These are phyloP conservation scores for Galeopsis tetrahit DNA, from an alignment of 257 asterid species.

Conservation along the genomic window DNA sequence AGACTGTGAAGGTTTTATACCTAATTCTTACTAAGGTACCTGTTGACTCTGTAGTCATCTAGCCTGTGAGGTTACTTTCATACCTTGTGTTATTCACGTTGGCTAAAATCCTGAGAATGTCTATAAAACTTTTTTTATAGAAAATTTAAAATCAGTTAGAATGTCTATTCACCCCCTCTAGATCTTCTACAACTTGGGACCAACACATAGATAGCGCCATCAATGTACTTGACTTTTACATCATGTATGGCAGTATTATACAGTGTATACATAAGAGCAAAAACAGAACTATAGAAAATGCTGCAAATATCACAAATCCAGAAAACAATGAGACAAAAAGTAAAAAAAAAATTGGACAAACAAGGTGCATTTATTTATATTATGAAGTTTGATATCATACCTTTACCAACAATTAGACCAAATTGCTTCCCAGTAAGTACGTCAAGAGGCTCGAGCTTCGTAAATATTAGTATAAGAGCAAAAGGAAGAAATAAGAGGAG, in stretches of 20 bases:
- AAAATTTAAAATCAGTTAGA: too few species aligned
- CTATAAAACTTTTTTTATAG: too few species aligned
- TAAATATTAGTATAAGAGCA: constrained; percentile 56
- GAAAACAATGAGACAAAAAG: background rate
- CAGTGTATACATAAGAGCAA: constrained; percentile 5
- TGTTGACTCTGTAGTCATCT: too few species aligned
- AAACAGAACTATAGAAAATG: constrained; percentile 13
- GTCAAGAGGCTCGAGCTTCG: constrained; percentile 64
- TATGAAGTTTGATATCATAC: constrained; percentile 47
- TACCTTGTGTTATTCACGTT: too few species aligned
- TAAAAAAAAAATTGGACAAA: background rate
- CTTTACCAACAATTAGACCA: constrained; percentile 88
- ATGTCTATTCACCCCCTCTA: too few species aligned
- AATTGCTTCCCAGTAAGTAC: constrained; percentile 66
- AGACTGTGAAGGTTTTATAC: too few species aligned
- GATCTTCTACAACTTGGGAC: too few species aligned
- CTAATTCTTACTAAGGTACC: too few species aligned
- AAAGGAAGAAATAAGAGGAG: constrained; percentile 76
- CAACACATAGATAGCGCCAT: background rate
- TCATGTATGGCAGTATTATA: background rate
- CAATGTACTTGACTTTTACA: constrained; percentile 15
- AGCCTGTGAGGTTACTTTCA: too few species aligned
- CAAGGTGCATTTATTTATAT: background rate
- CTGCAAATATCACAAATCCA: constrained; percentile 10
- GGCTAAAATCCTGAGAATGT: too few species aligned